These are phyloP conservation scores for Coniochaeta ligniaria DNA, from an alignment of 2,329 filamentous ascomycete genomes.

Conservation along the genomic window DNA sequence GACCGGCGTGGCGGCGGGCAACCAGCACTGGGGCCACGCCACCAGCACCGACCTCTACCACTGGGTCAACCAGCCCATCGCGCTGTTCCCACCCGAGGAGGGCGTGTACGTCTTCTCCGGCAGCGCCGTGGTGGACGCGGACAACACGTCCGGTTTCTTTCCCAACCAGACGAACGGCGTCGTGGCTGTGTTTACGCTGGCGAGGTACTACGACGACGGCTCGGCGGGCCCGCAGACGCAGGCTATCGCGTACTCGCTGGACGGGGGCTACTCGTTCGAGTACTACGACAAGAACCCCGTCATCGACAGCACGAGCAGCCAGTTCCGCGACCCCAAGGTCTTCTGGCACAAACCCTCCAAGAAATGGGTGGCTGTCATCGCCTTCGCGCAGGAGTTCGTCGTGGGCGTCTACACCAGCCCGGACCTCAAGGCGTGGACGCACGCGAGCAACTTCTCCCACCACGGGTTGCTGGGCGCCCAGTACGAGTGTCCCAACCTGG, in stretches of 20 bases:
- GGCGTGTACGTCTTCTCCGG: slow-evolving; percentile 30
- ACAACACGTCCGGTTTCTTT: slow-evolving; percentile 63
- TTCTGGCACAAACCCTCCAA: slow-evolving; percentile 40
- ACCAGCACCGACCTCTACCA: slow-evolving; percentile 55
- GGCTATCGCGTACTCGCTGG: slow-evolving; percentile 52
- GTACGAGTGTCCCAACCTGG: slow-evolving; percentile 58
- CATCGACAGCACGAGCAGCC: slow-evolving; percentile 41
- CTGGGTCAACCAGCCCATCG: slow-evolving; percentile 59
- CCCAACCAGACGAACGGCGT: slow-evolving; percentile 40
- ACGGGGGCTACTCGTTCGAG: slow-evolving; percentile 55
- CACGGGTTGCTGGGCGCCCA: slow-evolving; percentile 45
- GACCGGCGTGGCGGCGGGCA: slow-evolving; percentile 28
- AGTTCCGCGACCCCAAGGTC: slow-evolving; percentile 62
- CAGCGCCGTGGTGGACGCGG: slow-evolving; percentile 50
- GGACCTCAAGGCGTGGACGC: slow-evolving; percentile 51
- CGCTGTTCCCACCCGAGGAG: slow-evolving; percentile 42
- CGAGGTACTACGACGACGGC: slow-evolving; percentile 25
- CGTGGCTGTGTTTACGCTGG: slow-evolving; percentile 47
- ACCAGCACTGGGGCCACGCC: slow-evolving; percentile 62
- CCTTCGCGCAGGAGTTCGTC: slow-evolving; percentile 46
- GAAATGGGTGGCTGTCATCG: slow-evolving; percentile 51
- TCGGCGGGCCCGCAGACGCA: slow-evolving; percentile 41
- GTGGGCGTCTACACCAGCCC: slow-evolving; percentile 56
- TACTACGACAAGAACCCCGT: slow-evolving; percentile 55
- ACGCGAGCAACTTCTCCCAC: slow-evolving; percentile 49